These are phyloP conservation scores for Fusarium newnesense DNA, from an alignment of 2,329 filamentous ascomycete species.

Conservation along the genomic window DNA sequence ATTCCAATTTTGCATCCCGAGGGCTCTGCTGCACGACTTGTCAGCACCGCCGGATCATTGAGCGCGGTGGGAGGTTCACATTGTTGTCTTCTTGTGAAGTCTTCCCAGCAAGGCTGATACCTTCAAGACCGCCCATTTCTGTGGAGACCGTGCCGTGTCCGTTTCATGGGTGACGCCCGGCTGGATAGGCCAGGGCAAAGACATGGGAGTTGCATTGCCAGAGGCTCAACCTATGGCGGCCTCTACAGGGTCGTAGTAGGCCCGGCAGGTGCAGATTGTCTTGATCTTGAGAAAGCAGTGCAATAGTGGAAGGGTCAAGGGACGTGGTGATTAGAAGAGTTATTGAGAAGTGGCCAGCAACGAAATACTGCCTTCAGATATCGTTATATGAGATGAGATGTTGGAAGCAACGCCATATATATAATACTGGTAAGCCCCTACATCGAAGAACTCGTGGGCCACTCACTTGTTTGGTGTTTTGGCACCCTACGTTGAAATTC, in stretches of 20 bases:
- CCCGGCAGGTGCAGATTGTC: slow-evolving; percentile 45
- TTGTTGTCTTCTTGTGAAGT: slow-evolving; percentile 36
- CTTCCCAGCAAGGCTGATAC: slow-evolving; percentile 37
- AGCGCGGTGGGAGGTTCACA: slow-evolving; percentile 32
- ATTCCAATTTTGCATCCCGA: slow-evolving; percentile 45
- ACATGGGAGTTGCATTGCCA: slow-evolving; percentile 35
- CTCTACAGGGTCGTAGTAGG: slow-evolving; percentile 33
- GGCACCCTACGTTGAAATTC: slow-evolving; percentile 24
- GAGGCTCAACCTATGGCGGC: slow-evolving; percentile 33
- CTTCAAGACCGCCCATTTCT: slow-evolving; percentile 29
- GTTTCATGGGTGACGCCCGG: slow-evolving; percentile 34
- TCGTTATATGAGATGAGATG: slow-evolving; percentile 13
- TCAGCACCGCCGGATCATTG: slow-evolving; percentile 33
- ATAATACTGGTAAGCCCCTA: slow-evolving; percentile 13
- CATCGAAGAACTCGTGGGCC: slow-evolving; percentile 11
- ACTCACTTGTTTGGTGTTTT: slow-evolving; percentile 33
- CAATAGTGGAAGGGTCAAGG: slow-evolving; percentile 31
- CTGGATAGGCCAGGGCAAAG: slow-evolving; percentile 35
- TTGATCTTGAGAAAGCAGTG: slow-evolving; percentile 42
- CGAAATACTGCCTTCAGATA: slow-evolving; percentile 3
- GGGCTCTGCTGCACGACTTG: slow-evolving; percentile 41
- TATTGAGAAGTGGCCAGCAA: slow-evolving; percentile 13
- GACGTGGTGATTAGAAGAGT: slow-evolving; percentile 11
- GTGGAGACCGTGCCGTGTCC: slow-evolving; percentile 39
- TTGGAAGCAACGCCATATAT: slow-evolving; percentile 13